These are phyloP conservation scores for Solanum chiquidenum DNA, from an alignment of 257 asterid genomes.

Conservation along the genomic window DNA sequence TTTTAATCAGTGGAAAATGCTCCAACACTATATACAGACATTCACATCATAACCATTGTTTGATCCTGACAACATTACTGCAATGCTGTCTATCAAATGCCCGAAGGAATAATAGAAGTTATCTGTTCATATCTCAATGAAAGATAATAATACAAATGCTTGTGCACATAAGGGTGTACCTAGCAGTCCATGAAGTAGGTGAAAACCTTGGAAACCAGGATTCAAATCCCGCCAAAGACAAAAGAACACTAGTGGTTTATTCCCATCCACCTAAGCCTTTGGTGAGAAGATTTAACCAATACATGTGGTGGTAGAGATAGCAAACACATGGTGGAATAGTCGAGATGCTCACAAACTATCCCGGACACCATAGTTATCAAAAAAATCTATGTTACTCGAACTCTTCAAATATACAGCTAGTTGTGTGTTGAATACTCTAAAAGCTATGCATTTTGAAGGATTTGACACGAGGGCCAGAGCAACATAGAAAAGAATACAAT, in stretches of 20 bases:
- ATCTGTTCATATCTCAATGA: neutral
- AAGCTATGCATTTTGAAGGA: neutral
- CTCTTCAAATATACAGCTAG: neutral
- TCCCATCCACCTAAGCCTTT: neutral
- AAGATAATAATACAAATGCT: neutral
- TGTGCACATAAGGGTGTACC: neutral
- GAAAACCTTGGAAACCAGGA: neutral
- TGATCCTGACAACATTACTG: neutral
- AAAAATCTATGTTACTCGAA: neutral
- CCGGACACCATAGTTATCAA: neutral
- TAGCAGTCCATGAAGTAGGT: neutral
- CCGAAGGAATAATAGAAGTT: neutral
- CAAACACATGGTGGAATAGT: neutral
- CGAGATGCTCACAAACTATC: neutral
- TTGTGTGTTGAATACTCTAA: neutral
- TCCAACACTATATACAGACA: neutral
- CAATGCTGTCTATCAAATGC: neutral
- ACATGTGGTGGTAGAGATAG: neutral
- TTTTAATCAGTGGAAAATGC: neutral
- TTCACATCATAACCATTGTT: neutral
- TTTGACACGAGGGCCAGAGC: neutral
- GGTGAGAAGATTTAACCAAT: neutral
- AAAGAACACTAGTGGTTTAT: neutral
- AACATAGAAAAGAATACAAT: neutral
- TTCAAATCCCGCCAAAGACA: neutral